Evolutionary conservation across 2,329 filamentous ascomycete species (phyloP), one percentile per base, ranked within the genome.

Genomic region (Penicillium sp.): DNA sequence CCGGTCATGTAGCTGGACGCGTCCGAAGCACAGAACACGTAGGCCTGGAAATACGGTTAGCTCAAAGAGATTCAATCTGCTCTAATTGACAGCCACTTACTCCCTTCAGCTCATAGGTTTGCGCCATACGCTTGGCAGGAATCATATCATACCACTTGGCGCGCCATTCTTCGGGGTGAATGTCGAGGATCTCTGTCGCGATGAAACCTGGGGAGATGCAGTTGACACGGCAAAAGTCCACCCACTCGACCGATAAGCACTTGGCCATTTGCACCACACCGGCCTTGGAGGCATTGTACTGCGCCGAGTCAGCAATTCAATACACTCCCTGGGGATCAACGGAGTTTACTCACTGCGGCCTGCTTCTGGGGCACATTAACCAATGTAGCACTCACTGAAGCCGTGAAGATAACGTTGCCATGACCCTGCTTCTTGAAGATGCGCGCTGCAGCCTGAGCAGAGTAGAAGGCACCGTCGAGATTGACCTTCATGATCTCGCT

Each of bases 1-100:
- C 76, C 77, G 10, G 76, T 78, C 69, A 77, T 78, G 51, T 78
- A 79, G 42, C 71, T 74, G 42, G 72, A 77, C 1, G 76, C 75
- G 64, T 78, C 74, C 11, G 69, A 74, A 10, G 76, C 76, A 20
- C 74, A 68, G 54, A 76, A 77, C 13, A 77, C 69, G 48, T 75
- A 76, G 14, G 72, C 72, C 62, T 64, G n/a, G 18, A 22, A 24
- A 31, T 20, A 62, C 67, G 11, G 66, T 49, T n/a, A 30, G 10
- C 20, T 27, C 27, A 30, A 30, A 30, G 4, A 13, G 9, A 30
- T 10, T 30, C 27, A 8, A 9, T 11, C 27, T 9, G 27, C 10
- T 30, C 13, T 9, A 5, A 30, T 10, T 5, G 27, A 30, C 27
- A 2, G 18, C 20, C 16, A 16, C 24, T 53, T 55, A 70, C 69